Evolutionary conservation across 257 asterid species (phyloP), one percentile per base, ranked within the genome.

Genomic region (Euphrasia confusa): DNA sequence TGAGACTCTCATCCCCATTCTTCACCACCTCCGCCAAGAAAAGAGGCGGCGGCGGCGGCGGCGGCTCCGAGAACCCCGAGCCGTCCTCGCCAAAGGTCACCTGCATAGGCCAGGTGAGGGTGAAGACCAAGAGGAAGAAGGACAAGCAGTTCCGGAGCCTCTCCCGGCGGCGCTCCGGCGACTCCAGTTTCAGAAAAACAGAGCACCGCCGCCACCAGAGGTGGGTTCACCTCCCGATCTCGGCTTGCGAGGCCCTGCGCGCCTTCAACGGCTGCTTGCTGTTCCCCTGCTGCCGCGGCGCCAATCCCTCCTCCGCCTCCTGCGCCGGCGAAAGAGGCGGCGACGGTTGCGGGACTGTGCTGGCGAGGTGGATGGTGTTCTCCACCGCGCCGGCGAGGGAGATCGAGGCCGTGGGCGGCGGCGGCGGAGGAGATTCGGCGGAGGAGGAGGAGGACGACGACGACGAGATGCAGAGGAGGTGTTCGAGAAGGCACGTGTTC

Each of bases 41-140:
- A 48, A 70, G 83, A 12, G 96, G 90, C 8, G 72, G 81, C 21
- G 84, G 62, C 21, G 84, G 62, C 15, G 50, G 5, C 52, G 52
- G 15, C 52, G 52, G 12, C 1, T 80, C 78, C 32, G 97, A 92
- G 4, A 89, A 86, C 72, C 96, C 95, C 0, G 99, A 89, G 54
- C 99, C 97, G 0, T 81, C 99, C 68, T 93, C 99, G 0, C 99
- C 99, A 0, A 93, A 93, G 54, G 99, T 93, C 4, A 93, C 99
- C 10, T 93, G 97, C 78, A 93, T 93, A 39, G 99, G 99, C 2
- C 97, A 89, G 18, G 97, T 93, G 1, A 75, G 99, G 7, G 99
- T 93, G 18, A 93, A 93, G 71, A 77, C 91, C 8, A 92, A 84
- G 91, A 89, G 80, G 42, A 89, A 83, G 61, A 83, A 63, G 21